Conservation (phyloP, 2,329 filamentous ascomycete species). For the Alternaria gansuensis region DNA sequence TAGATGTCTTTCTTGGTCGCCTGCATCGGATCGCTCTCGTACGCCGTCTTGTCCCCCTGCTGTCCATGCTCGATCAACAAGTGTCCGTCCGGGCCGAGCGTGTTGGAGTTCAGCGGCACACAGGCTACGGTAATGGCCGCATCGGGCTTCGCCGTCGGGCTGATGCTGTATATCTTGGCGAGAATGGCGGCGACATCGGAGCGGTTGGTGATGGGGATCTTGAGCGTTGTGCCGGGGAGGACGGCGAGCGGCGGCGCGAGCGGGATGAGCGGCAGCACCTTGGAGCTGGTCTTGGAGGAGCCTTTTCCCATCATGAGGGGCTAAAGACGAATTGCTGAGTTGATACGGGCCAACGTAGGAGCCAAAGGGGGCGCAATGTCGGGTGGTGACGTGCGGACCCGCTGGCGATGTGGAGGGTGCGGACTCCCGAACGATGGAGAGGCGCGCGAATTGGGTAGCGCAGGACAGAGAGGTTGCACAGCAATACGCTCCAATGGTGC, state of each 20-base stretch:
- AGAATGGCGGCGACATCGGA: slow-evolving; percentile 90
- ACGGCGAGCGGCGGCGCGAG: slow-evolving; percentile 82
- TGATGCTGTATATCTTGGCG: slow-evolving; percentile 81
- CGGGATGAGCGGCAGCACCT: slow-evolving; percentile 77
- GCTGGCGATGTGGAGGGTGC: slow-evolving; percentile 14
- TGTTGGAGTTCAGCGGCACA: slow-evolving; percentile 81
- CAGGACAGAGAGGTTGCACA: neutral
- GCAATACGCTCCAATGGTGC: neutral
- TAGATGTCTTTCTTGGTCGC: slow-evolving; percentile 72
- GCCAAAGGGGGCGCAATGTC: slow-evolving; percentile 6
- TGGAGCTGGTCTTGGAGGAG: slow-evolving; percentile 46
- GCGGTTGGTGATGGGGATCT: slow-evolving; percentile 83
- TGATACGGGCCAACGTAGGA: neutral
- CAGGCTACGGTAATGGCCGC: slow-evolving; percentile 83
- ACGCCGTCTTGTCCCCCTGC: slow-evolving; percentile 47
- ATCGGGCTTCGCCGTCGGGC: slow-evolving; percentile 69
- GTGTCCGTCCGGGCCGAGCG: slow-evolving; percentile 76
- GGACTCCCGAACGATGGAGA: slow-evolving; percentile 13
- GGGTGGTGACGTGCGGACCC: slow-evolving; percentile 24
- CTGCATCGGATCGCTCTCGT: slow-evolving; percentile 62
- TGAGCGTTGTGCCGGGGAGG: slow-evolving; percentile 83
- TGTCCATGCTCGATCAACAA: slow-evolving; percentile 73
- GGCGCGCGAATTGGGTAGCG: neutral
- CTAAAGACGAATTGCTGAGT: slow-evolving; percentile 8
- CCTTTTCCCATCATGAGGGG: slow-evolving; percentile 47